Evolutionary conservation across 345 rosid genomes (phyloP), one percentile per base, ranked within the genome.

Genomic region (Linum trigynum): DNA sequence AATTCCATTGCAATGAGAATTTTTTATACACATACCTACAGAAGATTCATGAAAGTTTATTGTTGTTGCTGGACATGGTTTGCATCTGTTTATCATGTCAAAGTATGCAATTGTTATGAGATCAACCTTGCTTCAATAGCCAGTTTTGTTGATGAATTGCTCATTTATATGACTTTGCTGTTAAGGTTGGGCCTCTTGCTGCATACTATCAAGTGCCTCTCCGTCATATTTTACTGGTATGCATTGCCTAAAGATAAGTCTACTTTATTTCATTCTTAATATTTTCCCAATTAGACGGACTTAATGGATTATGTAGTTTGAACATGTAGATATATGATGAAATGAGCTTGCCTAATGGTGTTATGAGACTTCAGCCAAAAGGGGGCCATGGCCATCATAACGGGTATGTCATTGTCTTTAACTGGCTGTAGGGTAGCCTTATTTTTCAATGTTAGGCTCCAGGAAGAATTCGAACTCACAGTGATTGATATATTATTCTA

Each of bases 281-380:
- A 61, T 39, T 45, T 32, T 23, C 43, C 7, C 23, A 37, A 9
- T 7, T 55, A 42, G 32, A 23, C 32, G 32, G 32, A 23, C 32
- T 23, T 48, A 2, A 48, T 48, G 53, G 32, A 48, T 48, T 57
- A 35, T 41, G 77, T 38, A n/a, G 64, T 64, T 65, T 60, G 64
- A 55, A 65, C 56, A 42, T 67, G 45, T 76, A 92, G 96, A 76
- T 84, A 2, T 89, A 87, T 41, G 96, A 89, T 75, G 96, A 89
- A 71, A 86, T 89, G 92, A 89, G 84, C 79, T 75, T 92, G 67
- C 95, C 96, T n/a, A 92, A 87, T 78, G 98, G 95, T 67, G 86
- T 89, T 55, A 38, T 92, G 67, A 84, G 92, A 77, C 80, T 89
- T 67, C 92, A 83, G 68, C 92, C 91, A 39, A 92, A 87, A 71